phyloP scores from a whole-genome alignment of 306 rosid genomes.

The Castanea mollissima region DNA sequence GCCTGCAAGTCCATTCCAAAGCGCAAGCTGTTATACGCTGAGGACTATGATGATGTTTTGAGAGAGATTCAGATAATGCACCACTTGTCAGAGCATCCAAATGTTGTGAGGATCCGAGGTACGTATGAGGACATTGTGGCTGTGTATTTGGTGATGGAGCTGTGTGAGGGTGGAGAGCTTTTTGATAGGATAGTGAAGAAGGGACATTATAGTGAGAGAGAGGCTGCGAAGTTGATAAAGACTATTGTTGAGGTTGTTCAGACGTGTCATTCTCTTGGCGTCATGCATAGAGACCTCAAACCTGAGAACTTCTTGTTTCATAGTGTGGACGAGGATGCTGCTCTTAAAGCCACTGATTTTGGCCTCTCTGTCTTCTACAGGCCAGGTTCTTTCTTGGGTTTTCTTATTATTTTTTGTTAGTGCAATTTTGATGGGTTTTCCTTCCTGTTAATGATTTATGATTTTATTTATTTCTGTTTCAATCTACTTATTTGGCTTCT shows the following conservation, averaged over 20 bases:
- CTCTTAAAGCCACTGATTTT: conserved; percentile 51
- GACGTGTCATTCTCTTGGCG: conserved; percentile 57
- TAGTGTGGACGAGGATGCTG: conserved; percentile 46
- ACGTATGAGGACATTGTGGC: conserved; percentile 40
- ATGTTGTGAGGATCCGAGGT: conserved; percentile 49
- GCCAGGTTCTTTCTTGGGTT: conserved; percentile 35
- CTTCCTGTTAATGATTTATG: no score
- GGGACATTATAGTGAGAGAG: conserved; percentile 58
- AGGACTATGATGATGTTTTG: conserved; percentile 59
- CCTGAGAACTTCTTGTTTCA: conserved; percentile 57
- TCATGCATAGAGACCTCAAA: conserved; percentile 59
- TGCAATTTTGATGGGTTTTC: no score
- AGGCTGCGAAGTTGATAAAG: conserved; percentile 40
- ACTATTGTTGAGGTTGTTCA: conserved; percentile 51
- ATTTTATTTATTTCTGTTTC: no score
- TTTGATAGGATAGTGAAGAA: conserved; percentile 53
- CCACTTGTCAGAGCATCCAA: conserved; percentile 39
- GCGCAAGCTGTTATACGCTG: conserved; percentile 44
- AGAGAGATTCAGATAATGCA: conserved; percentile 71
- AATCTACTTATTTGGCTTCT: no score
- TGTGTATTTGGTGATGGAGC: conserved; percentile 59
- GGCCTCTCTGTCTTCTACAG: conserved; percentile 51
- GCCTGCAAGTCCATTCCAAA: conserved; percentile 61
- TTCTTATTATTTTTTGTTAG: neutral
- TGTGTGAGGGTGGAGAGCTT: conserved; percentile 51